Evolutionary conservation across 2,329 filamentous ascomycete genomes (phyloP).

Genomic region (Corynespora cassiicola): DNA sequence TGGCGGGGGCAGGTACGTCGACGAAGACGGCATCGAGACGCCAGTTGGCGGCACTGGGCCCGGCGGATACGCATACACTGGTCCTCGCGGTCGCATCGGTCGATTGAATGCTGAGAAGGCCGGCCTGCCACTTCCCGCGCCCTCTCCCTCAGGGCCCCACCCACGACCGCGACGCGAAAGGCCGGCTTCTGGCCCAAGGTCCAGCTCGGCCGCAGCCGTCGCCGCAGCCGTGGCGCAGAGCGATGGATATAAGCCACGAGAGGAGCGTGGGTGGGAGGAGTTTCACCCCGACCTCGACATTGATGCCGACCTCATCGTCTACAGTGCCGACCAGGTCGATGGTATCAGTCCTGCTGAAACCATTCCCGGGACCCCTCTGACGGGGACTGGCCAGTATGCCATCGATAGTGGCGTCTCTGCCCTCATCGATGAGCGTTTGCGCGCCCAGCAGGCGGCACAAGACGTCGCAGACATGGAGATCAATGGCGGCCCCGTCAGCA

Average conservation of each 20-base stretch:
- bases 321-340: slow-evolving; percentile 84
- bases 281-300: slow-evolving; percentile 96
- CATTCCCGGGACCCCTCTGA: slow-evolving; percentile 54
- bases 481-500: slow-evolving; percentile 19
- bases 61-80: slow-evolving; percentile 58
- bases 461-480: slow-evolving; percentile 29
- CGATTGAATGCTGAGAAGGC: slow-evolving; percentile 55
- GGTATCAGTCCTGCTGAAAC: slow-evolving; percentile 61
- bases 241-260: slow-evolving; percentile 95
- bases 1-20: slow-evolving; percentile 83
- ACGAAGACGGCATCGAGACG: slow-evolving; percentile 70
- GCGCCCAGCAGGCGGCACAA: slow-evolving; percentile 35
- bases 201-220: slow-evolving; percentile 85
- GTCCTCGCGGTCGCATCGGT: slow-evolving; percentile 61
- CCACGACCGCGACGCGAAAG: slow-evolving; percentile 45
- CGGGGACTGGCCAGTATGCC: slow-evolving; percentile 36
- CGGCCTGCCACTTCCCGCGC: slow-evolving; percentile 52
- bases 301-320: slow-evolving; percentile 78
- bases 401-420: slow-evolving; percentile 43
- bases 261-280: slow-evolving; percentile 97
- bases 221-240: slow-evolving; percentile 87
- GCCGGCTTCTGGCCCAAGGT: slow-evolving; percentile 67
- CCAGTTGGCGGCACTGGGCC: slow-evolving; percentile 58
- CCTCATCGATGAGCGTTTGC: slow-evolving; percentile 41
- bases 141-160: slow-evolving; percentile 55